phyloP scores from a whole-genome alignment of 2,329 filamentous ascomycete genomes.

The Pseudodiploospora longispora region DNA sequence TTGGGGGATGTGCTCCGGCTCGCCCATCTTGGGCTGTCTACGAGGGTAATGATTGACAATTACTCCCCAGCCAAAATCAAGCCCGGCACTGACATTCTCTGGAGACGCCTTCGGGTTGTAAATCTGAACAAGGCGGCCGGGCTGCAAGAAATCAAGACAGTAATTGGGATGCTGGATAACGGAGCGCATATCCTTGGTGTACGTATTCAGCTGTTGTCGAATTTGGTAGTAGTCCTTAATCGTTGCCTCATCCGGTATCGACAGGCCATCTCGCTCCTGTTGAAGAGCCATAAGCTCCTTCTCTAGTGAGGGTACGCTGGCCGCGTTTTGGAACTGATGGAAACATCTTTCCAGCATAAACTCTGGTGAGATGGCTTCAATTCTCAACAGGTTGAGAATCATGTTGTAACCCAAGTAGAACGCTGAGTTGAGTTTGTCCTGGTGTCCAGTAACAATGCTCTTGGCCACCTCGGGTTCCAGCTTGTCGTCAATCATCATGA shows the following conservation, averaged over 20 bases:
- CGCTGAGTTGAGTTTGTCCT: constrained; percentile 94
- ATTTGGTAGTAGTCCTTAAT: constrained; percentile 94
- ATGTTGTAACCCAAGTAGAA: constrained; percentile 99
- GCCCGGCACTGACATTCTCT: constrained; percentile 25
- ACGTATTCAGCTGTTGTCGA: constrained; percentile 72
- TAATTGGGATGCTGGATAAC: constrained; percentile 91
- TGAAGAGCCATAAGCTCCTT: constrained; percentile 75
- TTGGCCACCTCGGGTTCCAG: constrained; percentile 93
- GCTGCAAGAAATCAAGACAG: constrained; percentile 74
- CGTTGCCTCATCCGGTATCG: constrained; percentile 76
- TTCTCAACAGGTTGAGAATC: constrained; percentile 91
- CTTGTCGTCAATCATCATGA: constrained; percentile 98
- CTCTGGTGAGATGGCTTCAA: constrained; percentile 98
- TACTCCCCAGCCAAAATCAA: constrained; percentile 90
- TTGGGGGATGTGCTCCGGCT: constrained; percentile 63
- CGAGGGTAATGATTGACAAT: constrained; percentile 67
- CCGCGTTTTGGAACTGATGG: constrained; percentile 94
- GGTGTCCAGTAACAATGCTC: constrained; percentile 89
- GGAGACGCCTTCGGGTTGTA: constrained; percentile 55
- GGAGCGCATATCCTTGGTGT: constrained; percentile 79
- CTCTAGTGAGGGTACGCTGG: constrained; percentile 76
- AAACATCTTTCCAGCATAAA: constrained; percentile 99
- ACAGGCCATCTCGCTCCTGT: constrained; percentile 60
- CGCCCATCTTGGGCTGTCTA: constrained; percentile 56
- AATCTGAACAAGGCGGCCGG: constrained; percentile 80